Conservation (phyloP, 2,329 filamentous ascomycete genomes). For the Scedosporium minutisporum region DNA sequence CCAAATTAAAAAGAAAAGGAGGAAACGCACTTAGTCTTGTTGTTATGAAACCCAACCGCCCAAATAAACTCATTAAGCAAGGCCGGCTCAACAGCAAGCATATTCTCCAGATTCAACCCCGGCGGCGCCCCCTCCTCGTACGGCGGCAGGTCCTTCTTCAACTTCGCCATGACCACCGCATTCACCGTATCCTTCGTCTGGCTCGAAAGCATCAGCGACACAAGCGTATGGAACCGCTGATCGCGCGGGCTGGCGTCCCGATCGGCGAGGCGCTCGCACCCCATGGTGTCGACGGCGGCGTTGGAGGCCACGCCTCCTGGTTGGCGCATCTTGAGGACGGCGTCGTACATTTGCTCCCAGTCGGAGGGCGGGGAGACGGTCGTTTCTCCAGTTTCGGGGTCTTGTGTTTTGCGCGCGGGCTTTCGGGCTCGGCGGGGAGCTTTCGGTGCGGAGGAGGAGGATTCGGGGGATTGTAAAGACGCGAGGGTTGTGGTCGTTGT, state of each 20-base stretch:
- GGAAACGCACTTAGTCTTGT: conserved; percentile 64
- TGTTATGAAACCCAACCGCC: conserved; percentile 88
- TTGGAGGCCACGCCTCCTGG: conserved; percentile 45
- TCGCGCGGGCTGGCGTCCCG: conserved; percentile 37
- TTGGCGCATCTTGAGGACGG: conserved; percentile 67
- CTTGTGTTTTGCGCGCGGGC: conserved; percentile 33
- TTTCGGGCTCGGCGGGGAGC: conserved; percentile 26
- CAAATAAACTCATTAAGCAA: conserved; percentile 64
- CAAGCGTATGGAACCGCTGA: conserved; percentile 74
- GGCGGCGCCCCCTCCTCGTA: conserved; percentile 29
- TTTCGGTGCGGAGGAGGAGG: not conserved
- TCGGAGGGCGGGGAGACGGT: conserved; percentile 55
- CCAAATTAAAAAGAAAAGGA: not conserved
- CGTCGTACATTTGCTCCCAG: conserved; percentile 75
- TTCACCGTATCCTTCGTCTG: conserved; percentile 93
- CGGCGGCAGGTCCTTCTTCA: conserved; percentile 64
- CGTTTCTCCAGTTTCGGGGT: conserved; percentile 28
- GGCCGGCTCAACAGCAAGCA: conserved; percentile 60
- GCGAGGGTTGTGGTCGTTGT: not conserved
- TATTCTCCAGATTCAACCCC: conserved; percentile 64
- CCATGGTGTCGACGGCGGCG: conserved; percentile 96
- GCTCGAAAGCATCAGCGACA: conserved; percentile 81
- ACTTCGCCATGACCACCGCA: conserved; percentile 67
- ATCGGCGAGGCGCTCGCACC: conserved; percentile 69
- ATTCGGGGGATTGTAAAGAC: not conserved